Conservation (phyloP, 2,329 filamentous ascomycete species). For the Diaporthe batatas region DNA sequence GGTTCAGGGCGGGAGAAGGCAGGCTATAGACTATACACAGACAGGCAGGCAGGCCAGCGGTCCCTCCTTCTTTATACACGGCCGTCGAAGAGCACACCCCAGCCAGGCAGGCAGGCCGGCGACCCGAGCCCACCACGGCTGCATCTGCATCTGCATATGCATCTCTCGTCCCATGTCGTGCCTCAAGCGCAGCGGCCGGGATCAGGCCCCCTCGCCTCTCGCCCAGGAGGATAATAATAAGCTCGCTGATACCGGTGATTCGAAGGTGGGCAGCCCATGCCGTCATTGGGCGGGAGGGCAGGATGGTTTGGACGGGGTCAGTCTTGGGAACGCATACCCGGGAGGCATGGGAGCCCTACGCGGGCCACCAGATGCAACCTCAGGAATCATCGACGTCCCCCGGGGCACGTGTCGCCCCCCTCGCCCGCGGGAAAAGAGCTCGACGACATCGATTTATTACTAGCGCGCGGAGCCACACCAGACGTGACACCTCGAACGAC, state of each 20-base stretch:
- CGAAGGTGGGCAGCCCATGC: conserved; percentile 1
- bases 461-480: conserved; percentile 8
- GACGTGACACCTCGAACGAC: not conserved
- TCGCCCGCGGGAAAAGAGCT: not conserved
- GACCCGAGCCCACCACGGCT: conserved; percentile 13
- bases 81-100: not conserved
- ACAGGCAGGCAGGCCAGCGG: not conserved
- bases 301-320: not conserved
- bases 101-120: not conserved
- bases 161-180: conserved; percentile 9
- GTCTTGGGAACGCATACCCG: conserved; percentile 17
- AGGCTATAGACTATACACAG: not conserved
- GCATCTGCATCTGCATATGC: conserved; percentile 30
- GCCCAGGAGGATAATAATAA: conserved; percentile 21
- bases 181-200: not conserved
- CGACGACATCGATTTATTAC: conserved; percentile 1
- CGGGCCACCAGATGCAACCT: conserved; percentile 27
- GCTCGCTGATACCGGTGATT: conserved; percentile 23
- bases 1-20: not conserved
- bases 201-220: not conserved
- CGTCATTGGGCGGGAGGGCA: conserved; percentile 8
- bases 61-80: conserved; percentile 26
- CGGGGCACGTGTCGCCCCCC: conserved; percentile 30
- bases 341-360: conserved; percentile 10
- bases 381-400: conserved; percentile 29